Conservation (phyloP, 768 basidiomycete species). For the Tylopilus plumbeoviolaceoides region DNA sequence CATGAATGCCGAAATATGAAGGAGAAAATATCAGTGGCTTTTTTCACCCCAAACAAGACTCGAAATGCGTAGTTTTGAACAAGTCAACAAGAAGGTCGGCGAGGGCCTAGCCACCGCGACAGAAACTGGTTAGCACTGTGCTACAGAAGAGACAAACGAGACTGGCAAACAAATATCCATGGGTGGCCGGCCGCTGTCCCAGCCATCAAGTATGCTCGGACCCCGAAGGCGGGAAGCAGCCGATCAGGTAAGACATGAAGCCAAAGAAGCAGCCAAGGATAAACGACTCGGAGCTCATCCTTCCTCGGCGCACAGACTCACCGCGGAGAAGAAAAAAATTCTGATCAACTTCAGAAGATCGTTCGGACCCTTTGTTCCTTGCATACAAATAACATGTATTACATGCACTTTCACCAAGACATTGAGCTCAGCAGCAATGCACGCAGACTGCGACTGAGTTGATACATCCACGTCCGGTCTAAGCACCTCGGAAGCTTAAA, state of each 20-base stretch:
- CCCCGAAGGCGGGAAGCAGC: background rate
- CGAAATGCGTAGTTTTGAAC: background rate
- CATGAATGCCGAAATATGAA: constrained; percentile 19
- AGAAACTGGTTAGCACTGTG: constrained; percentile 40
- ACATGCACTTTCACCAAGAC: no score
- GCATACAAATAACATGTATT: no score
- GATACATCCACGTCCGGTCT: background rate
- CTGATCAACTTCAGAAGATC: no score
- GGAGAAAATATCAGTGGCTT: constrained; percentile 25
- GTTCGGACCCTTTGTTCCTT: no score
- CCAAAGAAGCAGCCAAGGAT: constrained; percentile 27
- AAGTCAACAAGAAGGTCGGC: constrained; percentile 37
- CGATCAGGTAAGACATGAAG: constrained; percentile 9
- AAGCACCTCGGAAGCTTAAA: no score
- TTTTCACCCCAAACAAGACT: background rate
- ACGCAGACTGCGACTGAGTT: no score
- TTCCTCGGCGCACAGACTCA: background rate
- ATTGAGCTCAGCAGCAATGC: background rate
- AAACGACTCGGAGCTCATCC: no score
- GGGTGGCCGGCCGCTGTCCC: no score
- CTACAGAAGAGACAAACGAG: constrained; percentile 14
- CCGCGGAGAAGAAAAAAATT: background rate
- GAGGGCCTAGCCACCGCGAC: constrained; percentile 38
- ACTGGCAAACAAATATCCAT: no score
- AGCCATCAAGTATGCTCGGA: no score